A percentile compares a stretch with the other conserved stretches of the same genome.
Conservation (phyloP, 129 eudicot species). For the Chrysanthemum makinoi region DNA sequence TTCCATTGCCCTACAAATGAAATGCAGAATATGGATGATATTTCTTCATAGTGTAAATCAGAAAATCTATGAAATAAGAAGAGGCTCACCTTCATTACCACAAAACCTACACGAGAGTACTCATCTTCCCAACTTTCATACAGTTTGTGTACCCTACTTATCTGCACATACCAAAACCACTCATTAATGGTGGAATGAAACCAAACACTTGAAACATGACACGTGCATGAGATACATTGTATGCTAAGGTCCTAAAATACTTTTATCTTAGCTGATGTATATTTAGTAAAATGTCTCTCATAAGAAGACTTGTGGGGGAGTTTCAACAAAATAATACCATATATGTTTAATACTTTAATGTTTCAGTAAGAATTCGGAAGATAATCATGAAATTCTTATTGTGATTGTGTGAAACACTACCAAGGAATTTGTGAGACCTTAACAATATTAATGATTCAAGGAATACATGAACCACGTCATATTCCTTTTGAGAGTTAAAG, state of each 20-base stretch:
- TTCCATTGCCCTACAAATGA: conserved; percentile 65
- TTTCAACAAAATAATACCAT: too few relatives aligned
- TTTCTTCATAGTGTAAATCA: not conserved
- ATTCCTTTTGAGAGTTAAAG: too few relatives aligned
- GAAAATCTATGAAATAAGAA: conserved; percentile 3
- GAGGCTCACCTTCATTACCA: conserved; percentile 57
- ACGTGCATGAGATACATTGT: not conserved
- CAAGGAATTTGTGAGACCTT: too few relatives aligned
- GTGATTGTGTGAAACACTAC: too few relatives aligned
- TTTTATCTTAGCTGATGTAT: too few relatives aligned
- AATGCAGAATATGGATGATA: not conserved
- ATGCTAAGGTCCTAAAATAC: too few relatives aligned
- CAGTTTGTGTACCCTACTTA: conserved; percentile 46
- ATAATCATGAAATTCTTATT: too few relatives aligned
- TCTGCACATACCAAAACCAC: conserved; percentile 31
- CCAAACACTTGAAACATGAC: not conserved
- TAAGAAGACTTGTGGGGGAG: too few relatives aligned
- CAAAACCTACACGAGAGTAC: conserved; percentile 54
- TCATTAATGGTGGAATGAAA: not conserved
- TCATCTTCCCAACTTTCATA: conserved; percentile 75
- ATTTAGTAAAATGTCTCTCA: too few relatives aligned
- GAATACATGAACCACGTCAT: too few relatives aligned
- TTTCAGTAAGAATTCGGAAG: too few relatives aligned
- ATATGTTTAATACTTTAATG: too few relatives aligned
- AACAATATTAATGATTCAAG: not conserved